Conservation (phyloP, 345 rosid genomes). For the Eutrema heterophyllum region DNA sequence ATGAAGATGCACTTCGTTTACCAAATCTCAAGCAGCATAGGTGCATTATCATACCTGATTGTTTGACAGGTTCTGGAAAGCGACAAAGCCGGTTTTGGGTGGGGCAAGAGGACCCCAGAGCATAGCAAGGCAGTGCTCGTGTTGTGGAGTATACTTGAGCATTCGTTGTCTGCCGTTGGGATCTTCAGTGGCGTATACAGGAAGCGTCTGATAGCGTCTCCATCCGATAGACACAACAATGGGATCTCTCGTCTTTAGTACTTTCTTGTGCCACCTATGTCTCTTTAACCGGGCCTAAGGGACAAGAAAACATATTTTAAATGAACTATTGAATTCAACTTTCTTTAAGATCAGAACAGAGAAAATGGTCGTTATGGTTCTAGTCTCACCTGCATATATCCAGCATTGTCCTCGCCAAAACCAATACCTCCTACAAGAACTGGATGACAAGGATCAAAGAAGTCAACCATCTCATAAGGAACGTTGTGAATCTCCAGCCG, state of each 20-base stretch:
- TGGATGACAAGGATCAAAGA: constrained; percentile 86
- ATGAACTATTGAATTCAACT: background rate
- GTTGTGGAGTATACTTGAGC: constrained; percentile 84
- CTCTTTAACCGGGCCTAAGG: constrained; percentile 64
- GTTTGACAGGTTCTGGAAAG: constrained; percentile 69
- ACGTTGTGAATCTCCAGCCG: constrained; percentile 75
- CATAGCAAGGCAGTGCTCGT: constrained; percentile 83
- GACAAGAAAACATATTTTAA: background rate
- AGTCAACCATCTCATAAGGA: constrained; percentile 81
- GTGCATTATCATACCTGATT: constrained; percentile 16
- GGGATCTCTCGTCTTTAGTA: constrained; percentile 74
- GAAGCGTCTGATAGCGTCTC: constrained; percentile 80
- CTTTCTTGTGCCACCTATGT: constrained; percentile 85
- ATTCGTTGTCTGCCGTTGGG: constrained; percentile 70
- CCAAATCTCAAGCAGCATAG: no score
- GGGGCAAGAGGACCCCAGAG: constrained; percentile 95
- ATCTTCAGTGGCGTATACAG: constrained; percentile 81
- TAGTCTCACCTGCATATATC: constrained; percentile 78
- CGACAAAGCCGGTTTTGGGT: constrained; percentile 68
- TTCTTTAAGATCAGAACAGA: background rate
- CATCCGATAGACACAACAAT: constrained; percentile 77
- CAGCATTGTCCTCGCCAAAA: constrained; percentile 74
- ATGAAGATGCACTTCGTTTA: no score
- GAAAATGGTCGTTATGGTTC: background rate
- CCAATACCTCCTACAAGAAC: constrained; percentile 74